These are phyloP conservation scores for Comarum palustre DNA, from an alignment of 306 rosid genomes.

Conservation along the genomic window DNA sequence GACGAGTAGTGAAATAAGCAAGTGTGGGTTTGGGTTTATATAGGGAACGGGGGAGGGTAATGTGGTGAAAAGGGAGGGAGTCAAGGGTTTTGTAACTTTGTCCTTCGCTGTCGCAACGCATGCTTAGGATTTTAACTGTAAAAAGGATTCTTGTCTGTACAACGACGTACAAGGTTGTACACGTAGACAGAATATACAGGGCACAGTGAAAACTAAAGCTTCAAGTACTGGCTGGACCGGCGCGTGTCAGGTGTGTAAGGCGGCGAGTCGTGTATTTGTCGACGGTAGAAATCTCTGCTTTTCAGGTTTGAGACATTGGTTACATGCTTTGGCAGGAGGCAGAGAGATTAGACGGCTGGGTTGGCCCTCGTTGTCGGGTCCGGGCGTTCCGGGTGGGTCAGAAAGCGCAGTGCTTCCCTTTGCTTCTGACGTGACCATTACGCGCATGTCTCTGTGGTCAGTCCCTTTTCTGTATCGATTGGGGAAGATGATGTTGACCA, in stretches of 20 bases:
- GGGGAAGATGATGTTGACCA: constrained; percentile 17
- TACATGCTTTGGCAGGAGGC: constrained; percentile 14
- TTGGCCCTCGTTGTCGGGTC: constrained; percentile 38
- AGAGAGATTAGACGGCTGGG: constrained; percentile 39
- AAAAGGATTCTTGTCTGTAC: constrained; percentile 41
- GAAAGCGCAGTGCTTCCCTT: neutral
- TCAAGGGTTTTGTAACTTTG: constrained; percentile 23
- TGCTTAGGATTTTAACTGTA: constrained; percentile 35
- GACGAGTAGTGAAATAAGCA: neutral
- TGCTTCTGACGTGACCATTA: constrained; percentile 58
- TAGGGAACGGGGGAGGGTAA: constrained; percentile 18
- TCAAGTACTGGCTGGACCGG: neutral
- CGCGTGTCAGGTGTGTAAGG: constrained; percentile 17
- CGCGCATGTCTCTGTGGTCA: constrained; percentile 26
- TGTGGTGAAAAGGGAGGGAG: constrained; percentile 11
- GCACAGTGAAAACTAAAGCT: neutral
- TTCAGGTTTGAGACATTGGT: neutral
- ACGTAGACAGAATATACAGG: constrained; percentile 8
- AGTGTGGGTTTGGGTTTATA: neutral
- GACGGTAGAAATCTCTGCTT: neutral
- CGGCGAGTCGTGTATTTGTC: constrained; percentile 10
- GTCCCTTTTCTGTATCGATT: constrained; percentile 6
- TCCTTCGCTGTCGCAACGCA: constrained; percentile 55
- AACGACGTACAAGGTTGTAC: neutral
- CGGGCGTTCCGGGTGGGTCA: constrained; percentile 16